Evolutionary conservation across 352 stramenopile species (phyloP), one percentile per base, ranked within the genome.

Genomic region (Pythium dissotocum): DNA sequence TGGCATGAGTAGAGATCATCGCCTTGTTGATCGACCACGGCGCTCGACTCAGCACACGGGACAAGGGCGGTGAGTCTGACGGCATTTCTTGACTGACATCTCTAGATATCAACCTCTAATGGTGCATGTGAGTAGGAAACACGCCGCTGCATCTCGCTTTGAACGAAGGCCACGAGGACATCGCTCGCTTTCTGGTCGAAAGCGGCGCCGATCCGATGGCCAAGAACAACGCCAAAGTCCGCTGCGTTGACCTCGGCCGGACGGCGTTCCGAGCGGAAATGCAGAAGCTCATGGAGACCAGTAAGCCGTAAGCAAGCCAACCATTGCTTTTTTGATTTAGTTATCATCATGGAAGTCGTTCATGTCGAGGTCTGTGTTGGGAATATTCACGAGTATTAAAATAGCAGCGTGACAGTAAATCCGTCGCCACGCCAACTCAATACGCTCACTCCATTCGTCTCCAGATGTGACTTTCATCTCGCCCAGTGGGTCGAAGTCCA

Each of bases 101-200:
- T 16, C 8, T 12, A 44, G 7, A 44, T 44, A 9, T 38, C 9
- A 7, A 44, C 16, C 16, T 14, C 16, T 44, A 44, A 44, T 16
- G 8, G 8, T 14, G 36, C 16, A 10, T 40, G 1, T 53, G 54
- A 3, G 14, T 32, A 86, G 85, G 85, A 49, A 93, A 93, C 65
- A 87, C 85, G 18, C 74, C 85, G 13, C 67, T 93, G 44, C 85
- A 93, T 30, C 75, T 93, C 46, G 85, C 85, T 26, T 75, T 93
- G 35, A 68, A 72, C 7, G 85, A 93, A 67, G 82, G 82, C 14
- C 74, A 91, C 51, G 80, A 89, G 21, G 77, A 78, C 36, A 81
- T 93, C 56, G 85, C 82, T 6, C 76, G 76, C 2, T 74, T 89
- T 30, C 76, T 93, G 16, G 28, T 93, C 24, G 79, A 91, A 21